Evolutionary conservation across 2,329 filamentous ascomycete genomes (phyloP).

Genomic region (Aspergillus sp.): DNA sequence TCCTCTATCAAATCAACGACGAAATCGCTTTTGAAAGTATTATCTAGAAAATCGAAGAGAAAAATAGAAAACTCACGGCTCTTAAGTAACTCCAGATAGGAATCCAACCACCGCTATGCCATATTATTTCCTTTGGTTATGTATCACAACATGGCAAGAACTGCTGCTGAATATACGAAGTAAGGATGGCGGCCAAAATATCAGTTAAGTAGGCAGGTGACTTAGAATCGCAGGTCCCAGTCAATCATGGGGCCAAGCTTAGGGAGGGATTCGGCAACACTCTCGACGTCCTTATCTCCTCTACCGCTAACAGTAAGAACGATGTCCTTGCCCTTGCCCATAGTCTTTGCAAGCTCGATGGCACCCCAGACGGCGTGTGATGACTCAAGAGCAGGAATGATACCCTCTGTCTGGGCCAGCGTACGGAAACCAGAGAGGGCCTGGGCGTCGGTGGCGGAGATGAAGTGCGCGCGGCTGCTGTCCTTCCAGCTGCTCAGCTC

Average conservation of each 20-base stretch:
- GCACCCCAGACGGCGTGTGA: constrained; percentile 90
- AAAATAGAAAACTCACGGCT: neutral
- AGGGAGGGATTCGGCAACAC: constrained; percentile 90
- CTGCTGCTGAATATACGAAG: neutral
- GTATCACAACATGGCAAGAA: too few species aligned
- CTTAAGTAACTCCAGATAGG: neutral
- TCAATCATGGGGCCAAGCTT: constrained; percentile 84
- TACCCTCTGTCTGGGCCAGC: constrained; percentile 85
- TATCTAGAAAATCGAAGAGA: too few species aligned
- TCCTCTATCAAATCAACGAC: neutral
- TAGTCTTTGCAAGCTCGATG: constrained; percentile 85
- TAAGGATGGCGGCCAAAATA: neutral
- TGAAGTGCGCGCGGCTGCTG: constrained; percentile 77
- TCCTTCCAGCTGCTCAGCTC: constrained; percentile 95
- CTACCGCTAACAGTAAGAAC: constrained; percentile 92
- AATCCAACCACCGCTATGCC: neutral
- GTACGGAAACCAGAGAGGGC: constrained; percentile 85
- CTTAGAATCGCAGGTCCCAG: constrained; percentile 61
- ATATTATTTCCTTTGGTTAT: neutral
- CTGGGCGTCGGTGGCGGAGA: constrained; percentile 87
- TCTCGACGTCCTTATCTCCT: constrained; percentile 98
- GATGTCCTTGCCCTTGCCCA: constrained; percentile 83
- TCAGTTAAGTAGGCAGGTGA: neutral
- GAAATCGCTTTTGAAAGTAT: neutral
- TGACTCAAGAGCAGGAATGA: constrained; percentile 93